A percentile compares a stretch with the other conserved stretches of the same genome.
These are phyloP conservation scores for Nelumbo lutea DNA, from an alignment of 164 flowering plant genomes.

Conservation along the genomic window DNA sequence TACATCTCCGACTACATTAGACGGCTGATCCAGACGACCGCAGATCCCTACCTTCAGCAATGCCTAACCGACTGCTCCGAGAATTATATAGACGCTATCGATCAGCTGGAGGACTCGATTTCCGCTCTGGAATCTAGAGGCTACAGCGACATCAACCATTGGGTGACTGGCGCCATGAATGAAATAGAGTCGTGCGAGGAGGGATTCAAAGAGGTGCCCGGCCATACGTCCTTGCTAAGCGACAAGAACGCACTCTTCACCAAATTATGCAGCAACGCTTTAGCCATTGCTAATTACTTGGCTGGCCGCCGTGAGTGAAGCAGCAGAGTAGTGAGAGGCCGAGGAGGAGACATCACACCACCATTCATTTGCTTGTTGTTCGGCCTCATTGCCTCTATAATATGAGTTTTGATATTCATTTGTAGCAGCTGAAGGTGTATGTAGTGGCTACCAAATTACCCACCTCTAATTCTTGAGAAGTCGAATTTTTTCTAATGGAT, in stretches of 20 bases:
- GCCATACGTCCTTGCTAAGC: not conserved
- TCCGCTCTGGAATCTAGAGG: slow-evolving; percentile 13
- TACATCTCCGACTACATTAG: not conserved
- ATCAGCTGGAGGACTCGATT: slow-evolving; percentile 20
- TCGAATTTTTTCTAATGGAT: too few relatives aligned
- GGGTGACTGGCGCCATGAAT: slow-evolving; percentile 24
- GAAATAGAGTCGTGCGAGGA: slow-evolving; percentile 23
- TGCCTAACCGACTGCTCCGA: slow-evolving; percentile 22
- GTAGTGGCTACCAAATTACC: too few relatives aligned
- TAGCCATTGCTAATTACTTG: slow-evolving; percentile 18
- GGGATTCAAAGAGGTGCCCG: slow-evolving; percentile 13
- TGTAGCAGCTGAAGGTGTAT: too few relatives aligned
- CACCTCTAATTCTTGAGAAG: too few relatives aligned
- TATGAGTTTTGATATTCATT: too few relatives aligned
- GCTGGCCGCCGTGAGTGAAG: not conserved
- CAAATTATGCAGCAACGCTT: slow-evolving; percentile 19
- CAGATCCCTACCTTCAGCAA: slow-evolving; percentile 2
- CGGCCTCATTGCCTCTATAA: too few relatives aligned
- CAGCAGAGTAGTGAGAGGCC: too few relatives aligned
- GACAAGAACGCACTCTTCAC: slow-evolving; percentile 4
- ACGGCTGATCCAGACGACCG: not conserved
- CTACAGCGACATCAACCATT: slow-evolving; percentile 10
- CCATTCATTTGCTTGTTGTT: too few relatives aligned
- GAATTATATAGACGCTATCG: slow-evolving; percentile 17
- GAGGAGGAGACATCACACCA: too few relatives aligned